Evolutionary conservation across 352 stramenopile species (phyloP).

Genomic region (Globisporangium recalcitrans): DNA sequence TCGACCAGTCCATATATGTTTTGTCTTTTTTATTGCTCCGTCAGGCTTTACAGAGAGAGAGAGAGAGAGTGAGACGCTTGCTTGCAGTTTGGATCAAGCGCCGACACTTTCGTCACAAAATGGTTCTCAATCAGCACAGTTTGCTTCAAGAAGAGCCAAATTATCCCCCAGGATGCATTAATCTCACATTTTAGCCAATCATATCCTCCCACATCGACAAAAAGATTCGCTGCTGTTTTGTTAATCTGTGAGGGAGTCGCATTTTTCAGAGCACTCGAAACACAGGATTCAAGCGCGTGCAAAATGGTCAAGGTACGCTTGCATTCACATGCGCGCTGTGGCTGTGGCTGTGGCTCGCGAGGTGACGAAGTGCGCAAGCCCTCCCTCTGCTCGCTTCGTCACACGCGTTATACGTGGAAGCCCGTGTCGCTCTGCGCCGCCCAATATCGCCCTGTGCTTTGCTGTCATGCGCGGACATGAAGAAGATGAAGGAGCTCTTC

Average conservation of each 20-base stretch:
- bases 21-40: constrained; percentile 9
- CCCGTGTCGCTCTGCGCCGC: background rate
- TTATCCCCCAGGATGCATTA: background rate
- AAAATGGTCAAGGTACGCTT: constrained; percentile 63
- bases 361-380: background rate
- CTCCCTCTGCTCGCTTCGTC: background rate
- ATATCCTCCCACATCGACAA: constrained; percentile 41
- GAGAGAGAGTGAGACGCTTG: background rate
- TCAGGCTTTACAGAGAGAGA: background rate
- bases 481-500: background rate
- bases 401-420: background rate
- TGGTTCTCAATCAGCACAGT: background rate
- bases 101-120: background rate
- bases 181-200: constrained; percentile 40
- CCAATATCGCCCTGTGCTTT: background rate
- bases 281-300: constrained; percentile 4
- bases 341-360: background rate
- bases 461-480: background rate
- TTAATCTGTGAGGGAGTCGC: constrained; percentile 4
- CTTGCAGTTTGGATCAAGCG: background rate
- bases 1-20: constrained; percentile 8
- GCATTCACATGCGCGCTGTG: too few species aligned
- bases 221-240: constrained; percentile 12
- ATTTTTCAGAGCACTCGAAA: constrained; percentile 7
- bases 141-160: background rate